These are phyloP conservation scores for Pseudozyma sp. DNA, from an alignment of 1,284 basidiomycete genomes.

Conservation along the genomic window DNA sequence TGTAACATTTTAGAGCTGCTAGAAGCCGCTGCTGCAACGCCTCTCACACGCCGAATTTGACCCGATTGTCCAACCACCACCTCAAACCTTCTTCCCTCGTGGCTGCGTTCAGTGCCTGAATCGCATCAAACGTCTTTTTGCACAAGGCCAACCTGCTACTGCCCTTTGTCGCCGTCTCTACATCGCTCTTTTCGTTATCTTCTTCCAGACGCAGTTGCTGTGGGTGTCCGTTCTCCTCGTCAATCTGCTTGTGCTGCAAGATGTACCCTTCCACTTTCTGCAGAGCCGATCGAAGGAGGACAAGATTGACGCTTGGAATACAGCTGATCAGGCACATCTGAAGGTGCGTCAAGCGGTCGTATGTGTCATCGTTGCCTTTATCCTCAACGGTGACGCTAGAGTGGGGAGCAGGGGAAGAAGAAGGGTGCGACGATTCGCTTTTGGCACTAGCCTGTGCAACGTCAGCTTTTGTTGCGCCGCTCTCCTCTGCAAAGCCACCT, in stretches of 20 bases:
- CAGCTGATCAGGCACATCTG: constrained; percentile 53
- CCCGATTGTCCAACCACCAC: constrained; percentile 65
- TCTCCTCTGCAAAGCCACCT: constrained; percentile 21
- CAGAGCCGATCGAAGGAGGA: constrained; percentile 62
- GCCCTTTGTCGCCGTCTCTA: neutral
- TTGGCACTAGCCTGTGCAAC: constrained; percentile 11
- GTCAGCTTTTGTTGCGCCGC: constrained; percentile 19
- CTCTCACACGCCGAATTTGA: constrained; percentile 55
- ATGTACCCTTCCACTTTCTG: constrained; percentile 53
- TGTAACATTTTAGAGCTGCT: no score
- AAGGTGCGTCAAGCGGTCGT: constrained; percentile 36
- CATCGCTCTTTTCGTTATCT: no score
- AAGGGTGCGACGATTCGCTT: constrained; percentile 23
- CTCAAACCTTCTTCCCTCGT: constrained; percentile 63
- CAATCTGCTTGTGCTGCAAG: constrained; percentile 20
- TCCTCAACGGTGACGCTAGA: neutral
- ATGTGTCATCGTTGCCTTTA: constrained; percentile 6
- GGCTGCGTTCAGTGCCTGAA: constrained; percentile 61
- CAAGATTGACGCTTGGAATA: constrained; percentile 63
- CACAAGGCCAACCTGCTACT: constrained; percentile 38
- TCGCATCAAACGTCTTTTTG: constrained; percentile 56
- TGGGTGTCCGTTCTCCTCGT: constrained; percentile 5
- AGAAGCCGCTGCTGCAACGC: no score
- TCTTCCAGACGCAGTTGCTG: no score
- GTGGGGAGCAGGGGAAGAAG: constrained; percentile 1